Evolutionary conservation across 169 alveolate genomes (phyloP).

Genomic region (Besnoitia besnoiti): DNA sequence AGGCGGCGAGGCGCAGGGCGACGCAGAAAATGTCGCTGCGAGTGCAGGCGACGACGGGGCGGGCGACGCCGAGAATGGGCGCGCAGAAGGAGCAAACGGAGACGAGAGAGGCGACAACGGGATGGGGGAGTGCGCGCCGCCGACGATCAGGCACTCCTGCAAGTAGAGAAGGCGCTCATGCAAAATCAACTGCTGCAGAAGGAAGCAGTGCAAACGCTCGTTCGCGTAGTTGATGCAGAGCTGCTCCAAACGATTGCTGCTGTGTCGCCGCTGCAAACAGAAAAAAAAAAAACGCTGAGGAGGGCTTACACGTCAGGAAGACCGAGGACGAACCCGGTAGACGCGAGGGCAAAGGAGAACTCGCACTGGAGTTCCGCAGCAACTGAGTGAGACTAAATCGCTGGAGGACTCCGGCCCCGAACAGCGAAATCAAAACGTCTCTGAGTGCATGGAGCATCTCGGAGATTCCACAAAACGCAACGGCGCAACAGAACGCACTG

Average conservation of each 20-base stretch:
- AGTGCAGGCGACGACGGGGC: background rate
- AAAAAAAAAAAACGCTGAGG: background rate
- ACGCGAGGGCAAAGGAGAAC: too few relatives aligned
- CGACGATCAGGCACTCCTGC: background rate
- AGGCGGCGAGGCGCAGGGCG: background rate
- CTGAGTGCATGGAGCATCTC: too few relatives aligned
- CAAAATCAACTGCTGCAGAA: slow-evolving; percentile 22
- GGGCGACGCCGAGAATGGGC: background rate
- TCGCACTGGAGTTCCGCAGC: too few relatives aligned
- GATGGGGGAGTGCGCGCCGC: background rate
- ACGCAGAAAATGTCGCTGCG: background rate
- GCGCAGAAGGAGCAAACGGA: background rate
- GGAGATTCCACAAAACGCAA: too few relatives aligned
- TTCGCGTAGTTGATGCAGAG: slow-evolving; percentile 59
- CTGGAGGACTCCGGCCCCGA: too few relatives aligned
- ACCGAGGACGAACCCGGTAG: background rate
- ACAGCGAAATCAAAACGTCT: too few relatives aligned
- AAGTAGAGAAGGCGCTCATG: background rate
- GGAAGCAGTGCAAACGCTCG: slow-evolving; percentile 39
- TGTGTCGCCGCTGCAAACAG: background rate
- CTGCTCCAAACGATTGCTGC: slow-evolving; percentile 46
- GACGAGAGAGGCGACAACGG: background rate
- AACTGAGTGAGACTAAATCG: background rate
- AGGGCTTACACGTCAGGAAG: background rate
- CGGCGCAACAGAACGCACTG: too few relatives aligned